Percentiles rank a stretch among this genome's conserved stretches.
phyloP scores from a whole-genome alignment of 345 rosid genomes.

The Laguncularia racemosa region DNA sequence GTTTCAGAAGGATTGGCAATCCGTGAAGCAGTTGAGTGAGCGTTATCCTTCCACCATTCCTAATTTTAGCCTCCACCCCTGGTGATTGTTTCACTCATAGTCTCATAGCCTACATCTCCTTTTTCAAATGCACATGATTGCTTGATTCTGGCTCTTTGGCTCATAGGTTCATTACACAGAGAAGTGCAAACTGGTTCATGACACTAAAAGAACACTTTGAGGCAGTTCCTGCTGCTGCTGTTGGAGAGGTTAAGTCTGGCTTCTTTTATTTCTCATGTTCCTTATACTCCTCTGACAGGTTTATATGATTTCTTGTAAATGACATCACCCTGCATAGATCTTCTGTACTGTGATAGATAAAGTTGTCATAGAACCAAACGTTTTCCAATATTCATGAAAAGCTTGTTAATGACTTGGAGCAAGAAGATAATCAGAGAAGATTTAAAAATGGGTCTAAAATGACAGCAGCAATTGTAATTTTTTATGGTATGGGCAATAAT shows the following conservation, averaged over 20 bases:
- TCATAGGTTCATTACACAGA: slow-evolving; percentile 55
- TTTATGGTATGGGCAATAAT: too few species aligned
- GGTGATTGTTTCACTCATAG: slow-evolving; percentile 32
- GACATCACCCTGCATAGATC: too few species aligned
- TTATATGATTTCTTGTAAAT: too few species aligned
- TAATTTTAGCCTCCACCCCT: slow-evolving; percentile 92
- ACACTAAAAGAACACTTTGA: slow-evolving; percentile 57
- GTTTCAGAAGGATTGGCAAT: slow-evolving; percentile 68
- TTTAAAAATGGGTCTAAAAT: too few species aligned
- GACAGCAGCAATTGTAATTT: too few species aligned
- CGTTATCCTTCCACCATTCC: slow-evolving; percentile 64
- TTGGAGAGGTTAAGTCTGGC: slow-evolving; percentile 62
- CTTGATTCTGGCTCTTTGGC: background rate
- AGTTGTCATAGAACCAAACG: too few species aligned
- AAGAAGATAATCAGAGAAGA: too few species aligned
- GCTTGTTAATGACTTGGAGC: too few species aligned
- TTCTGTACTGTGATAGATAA: too few species aligned
- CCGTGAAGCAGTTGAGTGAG: slow-evolving; percentile 69
- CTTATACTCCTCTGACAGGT: too few species aligned
- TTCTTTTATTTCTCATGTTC: background rate
- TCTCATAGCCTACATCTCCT: background rate
- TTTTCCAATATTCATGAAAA: too few species aligned
- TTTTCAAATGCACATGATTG: background rate
- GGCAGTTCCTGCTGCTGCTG: slow-evolving; percentile 73
- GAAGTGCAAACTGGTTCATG: slow-evolving; percentile 71